Evolutionary conservation across 257 asterid species (phyloP), one percentile per base, ranked within the genome.

Genomic region (Fraxinus quadrangulata): DNA sequence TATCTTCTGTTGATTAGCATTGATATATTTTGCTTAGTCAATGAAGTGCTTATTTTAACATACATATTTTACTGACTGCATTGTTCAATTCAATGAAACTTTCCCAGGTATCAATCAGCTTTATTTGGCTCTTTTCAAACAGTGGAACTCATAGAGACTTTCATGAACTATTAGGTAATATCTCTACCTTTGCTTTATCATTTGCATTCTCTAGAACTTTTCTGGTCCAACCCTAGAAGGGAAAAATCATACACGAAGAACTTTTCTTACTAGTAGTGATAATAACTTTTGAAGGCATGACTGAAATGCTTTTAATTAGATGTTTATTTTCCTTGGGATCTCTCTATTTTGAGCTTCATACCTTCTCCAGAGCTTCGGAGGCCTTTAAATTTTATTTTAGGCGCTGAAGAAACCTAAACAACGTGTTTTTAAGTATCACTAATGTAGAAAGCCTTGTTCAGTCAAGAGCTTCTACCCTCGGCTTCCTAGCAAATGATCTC

Each of bases 81-180:
- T 40, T 72, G 11, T 34, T 65, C 67, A 12, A 42, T 17, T 42
- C 51, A 47, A 59, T 19, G 47, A 11, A 36, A 75, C 49, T 30
- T 47, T 69, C 79, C 71, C 84, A 95, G 98, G 99, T 95, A 95
- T 80, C 99, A 95, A 70, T 92, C 99, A 51, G 90, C 99, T 59
- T 82, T 95, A 78, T 92, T 91, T 78, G 99, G 99, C 76, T 93
- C 98, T 73, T 95, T 71, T 83, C 99, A 93, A 88, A 95, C 99
- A 0, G 97, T 86, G 73, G 99, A 95, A 78, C 81, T 95, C 83
- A 95, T 93, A 39, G 99, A 95, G 86, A 95, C 99, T 70, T 95
- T 95, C 86, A 93, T 95, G 99, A 95, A 95, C 83, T 95, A 95
- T 85, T 97, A 95, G 98, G 97, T 89, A 83, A 16, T 13, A 33